Conservation (phyloP, 306 rosid species). For the Lithocarpus polystachyus region DNA sequence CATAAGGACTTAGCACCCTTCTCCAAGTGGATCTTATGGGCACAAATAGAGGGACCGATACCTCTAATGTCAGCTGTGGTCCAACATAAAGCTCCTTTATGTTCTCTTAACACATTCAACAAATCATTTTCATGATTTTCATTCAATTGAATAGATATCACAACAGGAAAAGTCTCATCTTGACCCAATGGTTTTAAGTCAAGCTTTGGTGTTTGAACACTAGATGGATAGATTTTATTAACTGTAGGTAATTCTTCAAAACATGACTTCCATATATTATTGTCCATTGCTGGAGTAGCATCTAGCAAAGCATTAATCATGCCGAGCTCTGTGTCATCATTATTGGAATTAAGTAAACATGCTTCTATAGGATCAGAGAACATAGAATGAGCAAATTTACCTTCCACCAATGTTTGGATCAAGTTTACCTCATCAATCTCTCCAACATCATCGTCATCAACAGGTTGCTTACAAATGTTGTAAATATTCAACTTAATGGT, state of each 20-base stretch:
- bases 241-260: background rate
- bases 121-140: no score
- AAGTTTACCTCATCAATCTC: background rate
- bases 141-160: no score
- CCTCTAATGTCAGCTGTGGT: no score
- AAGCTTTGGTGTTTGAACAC: background rate
- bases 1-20: no score
- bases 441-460: background rate
- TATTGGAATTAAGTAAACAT: background rate
- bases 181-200: background rate
- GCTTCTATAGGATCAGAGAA: background rate
- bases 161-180: no score
- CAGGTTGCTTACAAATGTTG: background rate
- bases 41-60: no score
- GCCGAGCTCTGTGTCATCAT: background rate
- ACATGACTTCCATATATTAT: background rate
- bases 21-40: no score
- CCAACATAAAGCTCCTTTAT: no score
- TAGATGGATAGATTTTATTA: background rate
- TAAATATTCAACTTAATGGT: background rate
- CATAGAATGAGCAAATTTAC: background rate
- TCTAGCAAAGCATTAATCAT: background rate
- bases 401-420: background rate
- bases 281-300: background rate
- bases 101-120: no score